Percentiles rank a stretch among this genome's conserved stretches.
These are phyloP conservation scores for Leucocoprinus birnbaumii DNA, from an alignment of 768 basidiomycete genomes.

Conservation along the genomic window DNA sequence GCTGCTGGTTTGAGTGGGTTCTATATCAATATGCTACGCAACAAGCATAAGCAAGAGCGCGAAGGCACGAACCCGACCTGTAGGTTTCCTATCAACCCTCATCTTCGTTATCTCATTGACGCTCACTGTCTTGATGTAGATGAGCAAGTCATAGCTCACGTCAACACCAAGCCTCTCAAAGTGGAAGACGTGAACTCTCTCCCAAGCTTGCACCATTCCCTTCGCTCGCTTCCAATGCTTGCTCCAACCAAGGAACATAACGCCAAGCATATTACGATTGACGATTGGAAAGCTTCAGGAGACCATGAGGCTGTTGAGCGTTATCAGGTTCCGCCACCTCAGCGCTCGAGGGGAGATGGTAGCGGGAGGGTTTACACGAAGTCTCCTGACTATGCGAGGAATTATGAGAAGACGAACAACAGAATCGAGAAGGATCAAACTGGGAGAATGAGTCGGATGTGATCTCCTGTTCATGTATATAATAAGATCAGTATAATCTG, in stretches of 20 bases:
- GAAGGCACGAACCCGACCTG: constrained; percentile 28
- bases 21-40: constrained; percentile 24
- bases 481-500: too few species aligned
- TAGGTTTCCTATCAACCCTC: constrained; percentile 17
- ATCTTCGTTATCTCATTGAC: not conserved
- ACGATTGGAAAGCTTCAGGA: constrained; percentile 21
- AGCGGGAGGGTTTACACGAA: constrained; percentile 28
- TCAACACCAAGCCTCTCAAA: constrained; percentile 15
- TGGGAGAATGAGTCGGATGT: not conserved
- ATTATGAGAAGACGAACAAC: constrained; percentile 26
- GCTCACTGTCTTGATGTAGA: constrained; percentile 16
- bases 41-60: constrained; percentile 23
- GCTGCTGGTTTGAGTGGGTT: constrained; percentile 24
- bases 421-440: not conserved
- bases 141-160: constrained; percentile 28
- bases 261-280: constrained; percentile 23
- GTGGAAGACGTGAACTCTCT: constrained; percentile 12
- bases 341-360: constrained; percentile 22
- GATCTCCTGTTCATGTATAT: too few species aligned
- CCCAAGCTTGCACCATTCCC: not conserved
- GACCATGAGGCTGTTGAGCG: constrained; percentile 16
- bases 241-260: constrained; percentile 22
- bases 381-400: constrained; percentile 29
- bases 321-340: constrained; percentile 27
- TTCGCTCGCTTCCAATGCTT: constrained; percentile 12